Evolutionary conservation across 116 monocot genomes (phyloP).

Genomic region (Papilionanthe hybrid): DNA sequence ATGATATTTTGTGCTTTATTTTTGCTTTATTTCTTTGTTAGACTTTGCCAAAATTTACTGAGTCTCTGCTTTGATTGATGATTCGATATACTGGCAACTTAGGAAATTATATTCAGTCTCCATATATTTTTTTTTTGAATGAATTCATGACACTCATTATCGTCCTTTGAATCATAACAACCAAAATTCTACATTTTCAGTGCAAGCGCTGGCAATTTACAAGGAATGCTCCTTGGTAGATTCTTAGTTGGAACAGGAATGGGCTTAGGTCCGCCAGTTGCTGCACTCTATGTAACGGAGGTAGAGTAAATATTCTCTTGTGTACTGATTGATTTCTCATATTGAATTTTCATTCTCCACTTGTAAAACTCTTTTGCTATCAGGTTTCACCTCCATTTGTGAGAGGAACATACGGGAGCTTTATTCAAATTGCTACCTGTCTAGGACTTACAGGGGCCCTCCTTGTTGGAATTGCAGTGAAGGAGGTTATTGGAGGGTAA

Average conservation of each 20-base stretch:
- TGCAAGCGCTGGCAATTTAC: constrained; percentile 60
- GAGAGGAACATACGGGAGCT: constrained; percentile 95
- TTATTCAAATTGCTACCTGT: constrained; percentile 98
- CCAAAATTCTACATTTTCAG: constrained; percentile 36
- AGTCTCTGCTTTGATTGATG: neutral
- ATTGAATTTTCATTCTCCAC: neutral
- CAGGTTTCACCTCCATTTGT: constrained; percentile 94
- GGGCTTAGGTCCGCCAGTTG: constrained; percentile 91
- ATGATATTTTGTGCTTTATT: neutral
- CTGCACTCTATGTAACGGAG: constrained; percentile 94
- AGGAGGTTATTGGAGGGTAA: constrained; percentile 55
- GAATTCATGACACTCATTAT: neutral
- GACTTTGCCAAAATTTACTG: neutral
- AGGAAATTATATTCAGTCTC: neutral
- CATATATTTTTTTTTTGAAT: neutral
- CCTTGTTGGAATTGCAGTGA: constrained; percentile 78
- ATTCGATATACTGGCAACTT: neutral
- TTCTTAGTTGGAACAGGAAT: constrained; percentile 95
- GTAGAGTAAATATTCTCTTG: constrained; percentile 28
- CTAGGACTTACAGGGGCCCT: constrained; percentile 83
- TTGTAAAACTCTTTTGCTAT: neutral
- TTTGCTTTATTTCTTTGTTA: neutral
- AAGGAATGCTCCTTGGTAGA: constrained; percentile 89
- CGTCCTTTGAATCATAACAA: neutral
- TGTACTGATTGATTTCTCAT: neutral